phyloP scores from a whole-genome alignment of 140 eudicot genomes.

The Oenanthe javanica region DNA sequence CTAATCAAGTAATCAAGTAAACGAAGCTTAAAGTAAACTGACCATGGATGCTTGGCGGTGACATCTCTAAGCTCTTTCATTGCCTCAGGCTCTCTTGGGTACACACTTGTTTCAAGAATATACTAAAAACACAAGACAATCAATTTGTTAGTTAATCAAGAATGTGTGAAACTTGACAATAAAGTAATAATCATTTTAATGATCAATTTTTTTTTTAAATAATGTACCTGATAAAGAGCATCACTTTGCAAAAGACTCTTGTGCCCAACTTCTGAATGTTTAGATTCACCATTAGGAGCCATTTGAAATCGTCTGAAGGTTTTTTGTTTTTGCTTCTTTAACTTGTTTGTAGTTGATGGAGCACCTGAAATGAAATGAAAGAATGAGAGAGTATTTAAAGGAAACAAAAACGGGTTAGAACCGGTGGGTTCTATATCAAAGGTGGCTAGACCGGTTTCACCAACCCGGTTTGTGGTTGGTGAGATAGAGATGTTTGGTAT shows the following conservation, averaged over 20 bases:
- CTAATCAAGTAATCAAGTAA: too few relatives aligned
- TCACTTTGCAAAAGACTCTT: slow-evolving; percentile 76
- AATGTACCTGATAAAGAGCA: slow-evolving; percentile 54
- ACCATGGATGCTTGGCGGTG: slow-evolving; percentile 68
- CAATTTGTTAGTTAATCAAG: neutral
- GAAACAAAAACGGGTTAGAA: slow-evolving; percentile 7
- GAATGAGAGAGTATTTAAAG: neutral
- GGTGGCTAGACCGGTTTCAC: slow-evolving; percentile 1
- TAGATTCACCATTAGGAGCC: slow-evolving; percentile 34
- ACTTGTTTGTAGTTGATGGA: slow-evolving; percentile 2
- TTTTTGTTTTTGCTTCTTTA: neutral
- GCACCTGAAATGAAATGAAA: neutral
- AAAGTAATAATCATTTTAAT: too few relatives aligned
- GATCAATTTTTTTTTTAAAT: too few relatives aligned
- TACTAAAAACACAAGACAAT: slow-evolving; percentile 15
- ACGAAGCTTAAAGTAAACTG: slow-evolving; percentile 2
- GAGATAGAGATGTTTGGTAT: neutral
- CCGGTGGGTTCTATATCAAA: neutral
- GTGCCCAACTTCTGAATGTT: slow-evolving; percentile 76
- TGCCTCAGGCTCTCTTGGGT: slow-evolving; percentile 58
- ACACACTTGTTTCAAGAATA: slow-evolving; percentile 61
- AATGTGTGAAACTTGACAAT: neutral
- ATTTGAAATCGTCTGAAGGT: neutral
- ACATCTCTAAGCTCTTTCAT: slow-evolving; percentile 63
- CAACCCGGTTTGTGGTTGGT: slow-evolving; percentile 22